These are phyloP conservation scores for Aureobasidium melanogenum DNA, from an alignment of 2,329 filamentous ascomycete genomes.

Conservation along the genomic window DNA sequence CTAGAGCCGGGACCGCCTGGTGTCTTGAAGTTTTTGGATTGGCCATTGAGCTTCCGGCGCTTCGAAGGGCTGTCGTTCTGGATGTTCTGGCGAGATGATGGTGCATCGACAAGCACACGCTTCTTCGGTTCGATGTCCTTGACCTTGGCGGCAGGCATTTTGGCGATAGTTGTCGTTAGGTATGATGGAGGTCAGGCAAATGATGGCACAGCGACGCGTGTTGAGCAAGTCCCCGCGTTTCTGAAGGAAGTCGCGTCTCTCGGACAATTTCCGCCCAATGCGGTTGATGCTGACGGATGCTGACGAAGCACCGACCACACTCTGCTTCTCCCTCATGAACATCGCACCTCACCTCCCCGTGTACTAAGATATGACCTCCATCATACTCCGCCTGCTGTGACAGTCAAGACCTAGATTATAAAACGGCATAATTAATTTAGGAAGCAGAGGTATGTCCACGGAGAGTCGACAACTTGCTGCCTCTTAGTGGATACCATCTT, in stretches of 20 bases:
- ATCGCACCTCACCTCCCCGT: neutral
- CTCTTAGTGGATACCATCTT: too few relatives aligned
- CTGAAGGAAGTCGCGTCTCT: neutral
- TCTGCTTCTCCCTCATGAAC: neutral
- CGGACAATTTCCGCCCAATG: neutral
- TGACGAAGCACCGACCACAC: neutral
- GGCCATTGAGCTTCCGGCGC: slow-evolving; percentile 70
- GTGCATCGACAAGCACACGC: slow-evolving; percentile 38
- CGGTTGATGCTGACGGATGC: neutral
- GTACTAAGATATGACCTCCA: too few relatives aligned
- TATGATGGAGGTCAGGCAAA: slow-evolving; percentile 1
- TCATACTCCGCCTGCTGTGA: too few relatives aligned
- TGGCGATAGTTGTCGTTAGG: neutral
- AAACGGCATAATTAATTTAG: too few relatives aligned
- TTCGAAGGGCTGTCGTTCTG: slow-evolving; percentile 51
- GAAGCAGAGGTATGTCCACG: too few relatives aligned
- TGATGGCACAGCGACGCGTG: neutral
- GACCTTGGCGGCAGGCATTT: slow-evolving; percentile 2
- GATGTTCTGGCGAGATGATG: slow-evolving; percentile 36
- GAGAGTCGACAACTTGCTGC: too few relatives aligned
- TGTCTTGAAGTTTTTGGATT: slow-evolving; percentile 50
- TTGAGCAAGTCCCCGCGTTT: neutral
- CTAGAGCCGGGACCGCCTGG: slow-evolving; percentile 61
- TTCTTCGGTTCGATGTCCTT: slow-evolving; percentile 25
- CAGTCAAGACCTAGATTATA: too few relatives aligned